A percentile compares a stretch with the other conserved stretches of the same genome.
Evolutionary conservation across 2,329 filamentous ascomycete genomes (phyloP).

Genomic region (Rachicladosporium sp.): DNA sequence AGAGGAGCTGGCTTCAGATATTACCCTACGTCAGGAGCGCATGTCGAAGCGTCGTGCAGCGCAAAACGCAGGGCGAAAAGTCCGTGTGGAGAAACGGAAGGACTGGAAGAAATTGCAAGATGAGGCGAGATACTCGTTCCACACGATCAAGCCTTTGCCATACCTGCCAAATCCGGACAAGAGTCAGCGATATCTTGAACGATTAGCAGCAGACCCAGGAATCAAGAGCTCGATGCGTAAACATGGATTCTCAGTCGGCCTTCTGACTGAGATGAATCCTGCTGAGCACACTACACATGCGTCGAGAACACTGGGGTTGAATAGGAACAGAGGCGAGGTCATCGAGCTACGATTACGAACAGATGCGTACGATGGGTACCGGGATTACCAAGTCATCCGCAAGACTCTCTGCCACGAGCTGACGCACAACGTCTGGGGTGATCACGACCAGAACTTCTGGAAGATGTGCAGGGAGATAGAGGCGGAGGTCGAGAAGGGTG

Average conservation of each 20-base stretch:
- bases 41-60: conserved; percentile 27
- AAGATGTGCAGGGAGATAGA: conserved; percentile 78
- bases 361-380: conserved; percentile 84
- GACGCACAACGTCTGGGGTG: conserved; percentile 76
- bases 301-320: conserved; percentile 72
- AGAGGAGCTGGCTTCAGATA: conserved; percentile 39
- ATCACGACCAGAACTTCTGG: conserved; percentile 85
- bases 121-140: conserved; percentile 68
- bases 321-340: conserved; percentile 75
- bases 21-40: conserved; percentile 38
- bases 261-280: conserved; percentile 95
- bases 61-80: conserved; percentile 27
- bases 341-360: conserved; percentile 87
- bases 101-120: conserved; percentile 40
- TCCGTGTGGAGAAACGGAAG: conserved; percentile 22
- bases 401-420: conserved; percentile 92
- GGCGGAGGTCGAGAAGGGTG: conserved; percentile 67
- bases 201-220: conserved; percentile 70
- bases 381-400: conserved; percentile 83
- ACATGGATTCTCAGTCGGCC: conserved; percentile 70
- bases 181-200: conserved; percentile 58
- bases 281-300: conserved; percentile 69
- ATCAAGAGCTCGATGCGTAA: conserved; percentile 73
- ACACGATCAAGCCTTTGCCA: conserved; percentile 58
- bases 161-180: conserved; percentile 66